These are phyloP conservation scores for Phytophthora capsici DNA, from an alignment of 352 stramenopile species.

Conservation along the genomic window DNA sequence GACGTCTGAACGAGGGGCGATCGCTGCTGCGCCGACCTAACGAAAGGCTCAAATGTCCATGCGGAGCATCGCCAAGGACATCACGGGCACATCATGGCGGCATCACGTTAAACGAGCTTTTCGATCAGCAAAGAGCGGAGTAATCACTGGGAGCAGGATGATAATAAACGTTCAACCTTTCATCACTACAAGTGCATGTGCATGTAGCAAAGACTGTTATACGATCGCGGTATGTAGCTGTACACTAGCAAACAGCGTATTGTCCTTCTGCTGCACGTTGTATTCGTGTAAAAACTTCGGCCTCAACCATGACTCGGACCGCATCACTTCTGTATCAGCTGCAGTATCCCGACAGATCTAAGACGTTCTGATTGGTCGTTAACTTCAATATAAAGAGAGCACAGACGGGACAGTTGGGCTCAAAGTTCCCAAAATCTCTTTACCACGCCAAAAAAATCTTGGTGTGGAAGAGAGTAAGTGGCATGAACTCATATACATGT, in stretches of 20 bases:
- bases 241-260: no score
- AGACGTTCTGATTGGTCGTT: constrained; percentile 14
- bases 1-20: constrained; percentile 11
- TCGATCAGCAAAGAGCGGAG: constrained; percentile 1
- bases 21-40: constrained; percentile 7
- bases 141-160: no score
- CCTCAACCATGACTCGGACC: constrained; percentile 13
- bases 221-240: not conserved
- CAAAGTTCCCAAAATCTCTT: not conserved
- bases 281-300: no score
- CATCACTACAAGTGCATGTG: not conserved
- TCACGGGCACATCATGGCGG: constrained; percentile 6
- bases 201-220: not conserved
- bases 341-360: constrained; percentile 8
- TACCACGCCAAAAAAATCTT: not conserved
- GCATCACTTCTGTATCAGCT: constrained; percentile 23
- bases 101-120: constrained; percentile 8
- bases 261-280: no score
- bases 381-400: constrained; percentile 10
- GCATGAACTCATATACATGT: not conserved
- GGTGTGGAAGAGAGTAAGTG: not conserved
- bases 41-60: constrained; percentile 18
- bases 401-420: not conserved
- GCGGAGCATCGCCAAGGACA: not conserved
- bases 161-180: no score